These are phyloP conservation scores for Phytophthora pseudosyringae DNA, from an alignment of 352 stramenopile species.

Conservation along the genomic window DNA sequence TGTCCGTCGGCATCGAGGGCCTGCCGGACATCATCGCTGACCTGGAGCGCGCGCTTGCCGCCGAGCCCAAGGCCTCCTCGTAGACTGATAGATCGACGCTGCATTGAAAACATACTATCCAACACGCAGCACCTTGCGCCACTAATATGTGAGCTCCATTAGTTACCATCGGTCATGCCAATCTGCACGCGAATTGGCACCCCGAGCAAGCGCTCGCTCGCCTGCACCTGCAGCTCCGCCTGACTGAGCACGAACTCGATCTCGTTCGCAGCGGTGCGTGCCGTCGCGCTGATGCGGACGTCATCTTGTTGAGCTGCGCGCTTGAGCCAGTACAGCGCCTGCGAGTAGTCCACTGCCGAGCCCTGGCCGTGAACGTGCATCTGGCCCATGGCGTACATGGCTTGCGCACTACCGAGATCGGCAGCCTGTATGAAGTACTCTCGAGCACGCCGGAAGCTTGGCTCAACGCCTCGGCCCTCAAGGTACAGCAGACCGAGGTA, in stretches of 20 bases:
- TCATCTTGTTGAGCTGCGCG: constrained; percentile 39
- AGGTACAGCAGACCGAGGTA: constrained; percentile 59
- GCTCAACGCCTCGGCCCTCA: constrained; percentile 48
- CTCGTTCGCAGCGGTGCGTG: constrained; percentile 35
- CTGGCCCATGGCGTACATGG: constrained; percentile 63
- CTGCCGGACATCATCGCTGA: constrained; percentile 92
- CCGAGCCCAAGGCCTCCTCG: constrained; percentile 42
- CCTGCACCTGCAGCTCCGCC: constrained; percentile 49
- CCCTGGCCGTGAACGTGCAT: constrained; percentile 50
- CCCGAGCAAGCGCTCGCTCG: constrained; percentile 50
- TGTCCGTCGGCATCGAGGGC: constrained; percentile 94
- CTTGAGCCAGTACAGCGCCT: constrained; percentile 59
- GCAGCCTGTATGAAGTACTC: constrained; percentile 51
- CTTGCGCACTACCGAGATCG: constrained; percentile 41
- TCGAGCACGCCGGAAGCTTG: constrained; percentile 42
- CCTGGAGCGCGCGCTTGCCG: constrained; percentile 81
- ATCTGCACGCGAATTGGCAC: constrained; percentile 55
- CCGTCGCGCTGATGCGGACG: constrained; percentile 33
- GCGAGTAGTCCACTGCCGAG: constrained; percentile 48
- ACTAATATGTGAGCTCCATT: constrained; percentile 2
- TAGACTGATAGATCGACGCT: constrained; percentile 28
- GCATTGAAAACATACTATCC: constrained; percentile 4
- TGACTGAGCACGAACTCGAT: constrained; percentile 47
- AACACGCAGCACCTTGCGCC: constrained; percentile 2
- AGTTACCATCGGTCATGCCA: constrained; percentile 37